Base-by-base conservation (phyloP, 768 basidiomycete genomes). In the Hericium rajendrae region DNA sequence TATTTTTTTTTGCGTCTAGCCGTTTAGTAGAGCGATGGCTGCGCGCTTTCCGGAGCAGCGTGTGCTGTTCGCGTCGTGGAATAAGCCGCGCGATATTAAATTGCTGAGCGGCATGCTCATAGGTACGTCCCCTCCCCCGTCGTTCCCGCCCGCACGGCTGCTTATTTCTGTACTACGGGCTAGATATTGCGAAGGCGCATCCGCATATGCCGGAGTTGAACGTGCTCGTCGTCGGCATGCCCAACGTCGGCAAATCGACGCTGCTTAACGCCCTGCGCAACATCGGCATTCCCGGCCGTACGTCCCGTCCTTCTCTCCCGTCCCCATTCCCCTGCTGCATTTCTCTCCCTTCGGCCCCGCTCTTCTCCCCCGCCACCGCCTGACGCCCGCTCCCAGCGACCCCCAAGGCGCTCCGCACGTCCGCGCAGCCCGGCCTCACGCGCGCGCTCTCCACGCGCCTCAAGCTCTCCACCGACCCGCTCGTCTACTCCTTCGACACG, bases 161-260 rank as follows among this genome's bases (percentile, higher is more conserved):
- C 6, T 26, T 38, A 57, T 54, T 59, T 38, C 43, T 32, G 8
- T 43, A 22, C 38, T 51, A 49, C 56, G 24, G 48, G 38, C 8
- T 60, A 91, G 88, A 81, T 64, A 78, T 90, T 63, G 86, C 88
- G 37, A 82, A 81, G 64, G 74, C 76, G 43, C 79, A 85, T 67
- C 82, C 82, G 53, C 80, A 89, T 60, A 78, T 82, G 50, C 81
- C 84, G 64, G 88, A 88, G 68, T 73, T 91, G 62, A 93, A 94
- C 64, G 86, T 97, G 6, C 78, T 97, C 2, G 92, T 98, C 22
- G 86, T 97, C 58, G 97, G 97, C 22, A 98, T 99, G 95, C 97
- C 97, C 16, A 98, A 98, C 69, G 93, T 97, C 50, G 95, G 95
- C 43, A 98, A 99, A 73, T 97, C 94, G 13, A 94, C 91, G 2